These are phyloP conservation scores for Ambrosiella beaveri DNA, from an alignment of 2,329 filamentous ascomycete genomes.

Conservation along the genomic window DNA sequence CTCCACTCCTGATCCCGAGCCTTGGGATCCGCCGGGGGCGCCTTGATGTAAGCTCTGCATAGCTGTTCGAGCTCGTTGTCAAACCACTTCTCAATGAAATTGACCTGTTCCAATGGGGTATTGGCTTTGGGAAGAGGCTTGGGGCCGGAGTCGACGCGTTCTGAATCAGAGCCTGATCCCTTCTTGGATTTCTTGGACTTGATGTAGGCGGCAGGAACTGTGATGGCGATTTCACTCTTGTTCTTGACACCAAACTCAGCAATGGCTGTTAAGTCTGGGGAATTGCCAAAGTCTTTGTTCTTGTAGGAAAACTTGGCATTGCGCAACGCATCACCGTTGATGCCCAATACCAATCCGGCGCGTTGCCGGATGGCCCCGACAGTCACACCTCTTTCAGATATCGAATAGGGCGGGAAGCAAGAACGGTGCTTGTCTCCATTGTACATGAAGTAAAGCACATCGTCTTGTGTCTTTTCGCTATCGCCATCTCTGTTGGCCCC, in stretches of 20 bases:
- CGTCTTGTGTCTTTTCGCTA: background rate
- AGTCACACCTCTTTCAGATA: conserved; percentile 53
- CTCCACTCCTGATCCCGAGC: conserved; percentile 60
- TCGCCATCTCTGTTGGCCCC: conserved; percentile 13
- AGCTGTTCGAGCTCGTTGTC: conserved; percentile 45
- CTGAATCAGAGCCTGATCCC: conserved; percentile 2
- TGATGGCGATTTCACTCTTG: conserved; percentile 37
- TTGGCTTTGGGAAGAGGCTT: background rate
- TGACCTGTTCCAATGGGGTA: conserved; percentile 41
- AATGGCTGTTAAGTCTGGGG: conserved; percentile 26
- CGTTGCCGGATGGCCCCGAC: conserved; percentile 50
- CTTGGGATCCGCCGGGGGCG: conserved; percentile 47
- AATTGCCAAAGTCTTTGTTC: conserved; percentile 34
- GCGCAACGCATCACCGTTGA: conserved; percentile 50
- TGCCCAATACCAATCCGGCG: conserved; percentile 47
- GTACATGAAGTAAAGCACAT: conserved; percentile 5
- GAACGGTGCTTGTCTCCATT: conserved; percentile 6
- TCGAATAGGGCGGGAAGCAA: conserved; percentile 53
- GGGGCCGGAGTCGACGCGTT: background rate
- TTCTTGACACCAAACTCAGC: conserved; percentile 46
- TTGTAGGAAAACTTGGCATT: conserved; percentile 43
- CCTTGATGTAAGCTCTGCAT: conserved; percentile 41
- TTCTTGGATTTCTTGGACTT: conserved; percentile 28
- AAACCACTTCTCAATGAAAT: conserved; percentile 49
- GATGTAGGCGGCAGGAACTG: background rate